Percentiles rank a stretch among this genome's conserved stretches.
phyloP scores from a whole-genome alignment of 2,329 filamentous ascomycete genomes.

The Penicillium polonicum region DNA sequence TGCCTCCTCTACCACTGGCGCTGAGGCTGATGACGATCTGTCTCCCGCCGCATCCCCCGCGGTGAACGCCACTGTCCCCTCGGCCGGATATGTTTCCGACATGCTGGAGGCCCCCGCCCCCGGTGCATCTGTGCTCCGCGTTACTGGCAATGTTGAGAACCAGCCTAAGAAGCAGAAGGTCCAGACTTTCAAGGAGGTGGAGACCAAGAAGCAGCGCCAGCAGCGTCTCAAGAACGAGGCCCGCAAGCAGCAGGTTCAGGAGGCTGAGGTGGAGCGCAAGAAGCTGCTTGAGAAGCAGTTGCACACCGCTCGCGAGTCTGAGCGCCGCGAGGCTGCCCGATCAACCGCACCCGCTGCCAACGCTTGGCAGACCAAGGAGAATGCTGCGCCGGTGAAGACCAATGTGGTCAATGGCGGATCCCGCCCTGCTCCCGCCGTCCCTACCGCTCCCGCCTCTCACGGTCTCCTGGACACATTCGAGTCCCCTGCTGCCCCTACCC shows the following conservation, averaged over 20 bases:
- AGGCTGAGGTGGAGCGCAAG: slow-evolving; percentile 76
- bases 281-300: slow-evolving; percentile 77
- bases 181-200: slow-evolving; percentile 64
- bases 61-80: slow-evolving; percentile 41
- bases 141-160: slow-evolving; percentile 66
- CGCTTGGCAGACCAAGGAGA: slow-evolving; percentile 53
- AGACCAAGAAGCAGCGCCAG: slow-evolving; percentile 95
- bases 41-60: slow-evolving; percentile 69
- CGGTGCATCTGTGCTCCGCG: slow-evolving; percentile 72
- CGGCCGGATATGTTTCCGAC: slow-evolving; percentile 72
- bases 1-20: slow-evolving; percentile 68
- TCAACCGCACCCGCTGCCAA: slow-evolving; percentile 51
- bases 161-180: slow-evolving; percentile 57
- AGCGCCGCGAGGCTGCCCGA: slow-evolving; percentile 69
- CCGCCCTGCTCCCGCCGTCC: slow-evolving; percentile 22
- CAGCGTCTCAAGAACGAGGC: slow-evolving; percentile 85
- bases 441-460: slow-evolving; percentile 19
- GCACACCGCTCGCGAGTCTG: slow-evolving; percentile 74
- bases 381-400: slow-evolving; percentile 5
- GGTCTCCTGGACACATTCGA: slow-evolving; percentile 48
- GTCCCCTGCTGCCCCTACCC: slow-evolving; percentile 22
- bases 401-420: slow-evolving; percentile 19
- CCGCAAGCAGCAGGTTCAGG: slow-evolving; percentile 70
- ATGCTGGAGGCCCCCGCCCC: slow-evolving; percentile 77
- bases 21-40: slow-evolving; percentile 77